Evolutionary conservation across 2,329 filamentous ascomycete species (phyloP).

Genomic region (Dendrostoma leiphaemia): DNA sequence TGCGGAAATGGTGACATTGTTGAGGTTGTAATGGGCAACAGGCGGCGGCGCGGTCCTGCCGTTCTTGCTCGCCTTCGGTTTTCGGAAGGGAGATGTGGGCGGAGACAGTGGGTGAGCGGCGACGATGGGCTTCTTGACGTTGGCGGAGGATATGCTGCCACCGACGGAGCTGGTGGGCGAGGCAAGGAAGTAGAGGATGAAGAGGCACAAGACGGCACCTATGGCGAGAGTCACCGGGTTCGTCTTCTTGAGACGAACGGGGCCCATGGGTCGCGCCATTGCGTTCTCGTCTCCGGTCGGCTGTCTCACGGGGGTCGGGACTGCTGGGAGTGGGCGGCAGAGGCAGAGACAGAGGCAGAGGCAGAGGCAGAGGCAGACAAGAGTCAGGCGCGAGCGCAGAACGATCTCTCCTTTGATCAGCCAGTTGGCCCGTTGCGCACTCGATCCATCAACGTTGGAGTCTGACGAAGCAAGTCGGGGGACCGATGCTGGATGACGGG

Average conservation of each 20-base stretch:
- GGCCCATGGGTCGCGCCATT: constrained; percentile 59
- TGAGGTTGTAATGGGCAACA: constrained; percentile 90
- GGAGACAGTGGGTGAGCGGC: constrained; percentile 71
- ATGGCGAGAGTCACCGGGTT: constrained; percentile 74
- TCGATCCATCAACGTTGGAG: constrained; percentile 17
- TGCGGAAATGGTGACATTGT: constrained; percentile 82
- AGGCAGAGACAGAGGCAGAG: neutral
- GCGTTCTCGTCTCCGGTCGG: neutral
- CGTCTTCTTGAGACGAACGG: constrained; percentile 73
- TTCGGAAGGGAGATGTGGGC: constrained; percentile 72
- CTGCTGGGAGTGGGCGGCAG: constrained; percentile 1
- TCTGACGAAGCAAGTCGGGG: neutral
- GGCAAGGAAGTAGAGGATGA: constrained; percentile 65
- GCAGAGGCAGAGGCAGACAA: neutral
- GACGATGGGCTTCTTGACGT: constrained; percentile 40
- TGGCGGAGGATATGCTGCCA: constrained; percentile 46
- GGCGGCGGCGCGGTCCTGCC: constrained; percentile 67
- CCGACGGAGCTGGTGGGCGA: constrained; percentile 48
- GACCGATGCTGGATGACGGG: neutral
- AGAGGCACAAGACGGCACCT: constrained; percentile 68
- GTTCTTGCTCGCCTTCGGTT: constrained; percentile 52
- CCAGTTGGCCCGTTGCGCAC: constrained; percentile 13
- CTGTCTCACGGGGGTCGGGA: constrained; percentile 10
- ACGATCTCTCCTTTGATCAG: constrained; percentile 9
- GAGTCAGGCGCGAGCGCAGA: no score